phyloP scores from a whole-genome alignment of 2,329 filamentous ascomycete species.

The Calonectria henricotiae region DNA sequence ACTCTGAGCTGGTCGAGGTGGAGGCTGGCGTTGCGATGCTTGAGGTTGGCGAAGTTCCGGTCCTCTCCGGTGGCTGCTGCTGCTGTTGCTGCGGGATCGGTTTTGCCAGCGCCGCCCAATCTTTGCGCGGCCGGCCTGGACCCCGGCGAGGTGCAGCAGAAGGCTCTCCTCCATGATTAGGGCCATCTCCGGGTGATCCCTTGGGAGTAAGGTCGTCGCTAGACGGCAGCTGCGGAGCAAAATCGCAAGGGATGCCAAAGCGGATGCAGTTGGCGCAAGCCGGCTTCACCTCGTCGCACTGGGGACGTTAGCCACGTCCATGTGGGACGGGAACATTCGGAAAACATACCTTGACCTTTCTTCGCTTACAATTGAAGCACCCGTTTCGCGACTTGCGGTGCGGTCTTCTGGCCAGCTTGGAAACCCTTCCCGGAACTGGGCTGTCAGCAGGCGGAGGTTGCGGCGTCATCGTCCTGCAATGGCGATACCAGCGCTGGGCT shows the following conservation, averaged over 20 bases:
- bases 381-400: conserved; percentile 55
- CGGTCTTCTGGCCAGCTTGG: conserved; percentile 52
- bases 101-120: conserved; percentile 52
- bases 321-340: conserved; percentile 9
- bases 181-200: conserved; percentile 40
- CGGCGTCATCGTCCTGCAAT: conserved; percentile 46
- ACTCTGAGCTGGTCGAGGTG: conserved; percentile 46
- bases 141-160: conserved; percentile 49
- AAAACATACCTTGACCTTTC: conserved; percentile 54
- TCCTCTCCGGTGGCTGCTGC: conserved; percentile 38
- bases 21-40: conserved; percentile 46
- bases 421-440: conserved; percentile 48
- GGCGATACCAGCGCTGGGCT: conserved; percentile 11
- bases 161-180: conserved; percentile 42
- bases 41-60: conserved; percentile 48
- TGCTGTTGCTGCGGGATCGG: conserved; percentile 34
- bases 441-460: conserved; percentile 47
- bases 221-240: conserved; percentile 45
- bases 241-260: conserved; percentile 54
- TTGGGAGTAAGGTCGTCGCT: conserved; percentile 44
- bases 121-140: conserved; percentile 54
- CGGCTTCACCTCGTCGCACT: conserved; percentile 57
- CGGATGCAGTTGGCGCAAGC: conserved; percentile 55
- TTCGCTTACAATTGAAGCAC: conserved; percentile 55
- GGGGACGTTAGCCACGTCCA: conserved; percentile 14